These are phyloP conservation scores for Ramichloridium luteum DNA, from an alignment of 2,329 filamentous ascomycete genomes.

Conservation along the genomic window DNA sequence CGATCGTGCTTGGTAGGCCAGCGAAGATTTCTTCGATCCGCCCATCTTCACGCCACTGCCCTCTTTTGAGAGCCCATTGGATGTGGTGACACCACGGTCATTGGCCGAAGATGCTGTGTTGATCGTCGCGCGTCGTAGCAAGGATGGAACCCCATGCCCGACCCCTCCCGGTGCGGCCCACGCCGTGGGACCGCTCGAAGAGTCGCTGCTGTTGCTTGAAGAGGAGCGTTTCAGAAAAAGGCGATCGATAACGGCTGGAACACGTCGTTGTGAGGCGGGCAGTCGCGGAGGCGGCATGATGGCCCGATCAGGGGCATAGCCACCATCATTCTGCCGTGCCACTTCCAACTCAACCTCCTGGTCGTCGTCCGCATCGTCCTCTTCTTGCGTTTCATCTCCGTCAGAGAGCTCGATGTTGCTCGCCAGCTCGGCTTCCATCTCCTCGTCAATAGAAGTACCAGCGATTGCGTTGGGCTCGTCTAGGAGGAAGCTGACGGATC, in stretches of 20 bases:
- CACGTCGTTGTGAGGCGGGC: conserved; percentile 25
- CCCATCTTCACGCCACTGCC: conserved; percentile 30
- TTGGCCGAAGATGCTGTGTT: conserved; percentile 22
- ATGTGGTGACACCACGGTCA: conserved; percentile 28
- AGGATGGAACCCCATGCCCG: conserved; percentile 55
- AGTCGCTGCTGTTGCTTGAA: conserved; percentile 15
- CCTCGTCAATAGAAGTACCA: conserved; percentile 36
- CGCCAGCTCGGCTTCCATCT: conserved; percentile 37
- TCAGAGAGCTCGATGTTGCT: conserved; percentile 34
- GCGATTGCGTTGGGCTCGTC: conserved; percentile 42
- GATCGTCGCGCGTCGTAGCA: conserved; percentile 63
- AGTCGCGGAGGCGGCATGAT: conserved; percentile 29
- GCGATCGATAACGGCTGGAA: conserved; percentile 53
- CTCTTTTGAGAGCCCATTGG: conserved; percentile 14
- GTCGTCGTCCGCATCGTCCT: conserved; percentile 36
- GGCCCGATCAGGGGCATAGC: conserved; percentile 18
- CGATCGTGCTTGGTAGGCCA: conserved; percentile 48
- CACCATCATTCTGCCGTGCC: conserved; percentile 21
- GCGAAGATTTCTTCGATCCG: conserved; percentile 46
- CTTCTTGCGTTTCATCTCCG: conserved; percentile 33
- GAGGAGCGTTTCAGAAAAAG: conserved; percentile 47
- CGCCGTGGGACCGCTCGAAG: conserved; percentile 16
- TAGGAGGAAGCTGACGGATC: conserved; percentile 71
- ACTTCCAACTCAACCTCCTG: conserved; percentile 32
- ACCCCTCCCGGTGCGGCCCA: conserved; percentile 29